These are phyloP conservation scores for Coniochaeta sp. DNA, from an alignment of 2,329 filamentous ascomycete genomes.

Conservation along the genomic window DNA sequence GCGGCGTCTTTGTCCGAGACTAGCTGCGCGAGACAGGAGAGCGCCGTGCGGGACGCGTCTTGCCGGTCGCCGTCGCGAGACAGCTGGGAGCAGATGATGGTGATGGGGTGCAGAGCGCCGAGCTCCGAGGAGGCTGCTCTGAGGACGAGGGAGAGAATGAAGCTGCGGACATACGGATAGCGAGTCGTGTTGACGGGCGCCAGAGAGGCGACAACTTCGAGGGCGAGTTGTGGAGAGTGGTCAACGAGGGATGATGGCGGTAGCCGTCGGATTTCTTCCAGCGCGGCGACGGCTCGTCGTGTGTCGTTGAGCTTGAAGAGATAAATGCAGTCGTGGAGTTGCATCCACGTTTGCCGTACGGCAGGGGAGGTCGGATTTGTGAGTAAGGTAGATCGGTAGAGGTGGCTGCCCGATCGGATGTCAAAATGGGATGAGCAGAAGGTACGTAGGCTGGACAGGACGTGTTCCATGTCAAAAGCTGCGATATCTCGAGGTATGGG, in stretches of 20 bases:
- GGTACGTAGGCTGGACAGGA: background rate
- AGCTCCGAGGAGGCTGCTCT: background rate
- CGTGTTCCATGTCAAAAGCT: background rate
- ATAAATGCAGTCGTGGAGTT: constrained; percentile 1
- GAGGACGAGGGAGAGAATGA: background rate
- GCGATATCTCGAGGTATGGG: background rate
- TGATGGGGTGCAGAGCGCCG: background rate
- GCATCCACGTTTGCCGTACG: background rate
- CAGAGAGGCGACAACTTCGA: background rate
- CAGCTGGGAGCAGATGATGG: background rate
- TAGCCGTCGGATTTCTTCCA: background rate
- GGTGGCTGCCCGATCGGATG: background rate
- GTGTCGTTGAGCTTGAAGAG: constrained; percentile 1
- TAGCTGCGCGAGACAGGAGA: background rate
- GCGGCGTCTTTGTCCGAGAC: background rate
- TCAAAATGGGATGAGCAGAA: background rate
- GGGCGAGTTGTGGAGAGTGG: background rate
- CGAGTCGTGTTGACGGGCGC: constrained; percentile 1
- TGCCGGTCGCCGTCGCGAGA: background rate
- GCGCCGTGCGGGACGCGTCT: background rate
- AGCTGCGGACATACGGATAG: background rate
- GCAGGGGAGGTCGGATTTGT: background rate
- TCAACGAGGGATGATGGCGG: background rate
- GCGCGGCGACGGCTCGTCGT: background rate
- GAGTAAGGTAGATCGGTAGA: background rate